Evolutionary conservation across 2,329 filamentous ascomycete species (phyloP).

Genomic region (Fusarium algeriense): DNA sequence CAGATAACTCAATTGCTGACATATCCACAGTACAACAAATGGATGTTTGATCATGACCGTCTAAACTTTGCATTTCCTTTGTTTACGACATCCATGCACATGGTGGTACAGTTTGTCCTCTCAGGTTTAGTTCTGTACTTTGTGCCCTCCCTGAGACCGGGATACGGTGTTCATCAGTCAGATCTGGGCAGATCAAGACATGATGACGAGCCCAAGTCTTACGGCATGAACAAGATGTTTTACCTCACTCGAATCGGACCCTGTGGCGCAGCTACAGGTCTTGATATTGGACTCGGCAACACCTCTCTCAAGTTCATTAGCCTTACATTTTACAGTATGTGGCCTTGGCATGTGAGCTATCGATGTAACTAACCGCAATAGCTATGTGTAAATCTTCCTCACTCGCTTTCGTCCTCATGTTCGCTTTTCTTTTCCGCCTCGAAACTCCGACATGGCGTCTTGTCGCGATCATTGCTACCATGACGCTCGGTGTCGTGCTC

Average conservation of each 20-base stretch:
- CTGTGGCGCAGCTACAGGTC: slow-evolving; percentile 90
- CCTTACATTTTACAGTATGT: slow-evolving; percentile 91
- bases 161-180: slow-evolving; percentile 57
- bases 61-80: slow-evolving; percentile 94
- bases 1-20: slow-evolving; percentile 36
- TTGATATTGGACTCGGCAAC: slow-evolving; percentile 96
- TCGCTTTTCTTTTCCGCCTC: slow-evolving; percentile 93
- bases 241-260: slow-evolving; percentile 93
- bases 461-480: slow-evolving; percentile 86
- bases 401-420: slow-evolving; percentile 92
- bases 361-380: slow-evolving; percentile 47
- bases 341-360: background rate
- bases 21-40: slow-evolving; percentile 88
- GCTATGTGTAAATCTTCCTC: slow-evolving; percentile 99
- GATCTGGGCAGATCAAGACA: slow-evolving; percentile 64
- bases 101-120: slow-evolving; percentile 92
- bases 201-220: slow-evolving; percentile 64
- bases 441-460: slow-evolving; percentile 89
- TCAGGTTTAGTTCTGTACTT: slow-evolving; percentile 83
- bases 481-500: slow-evolving; percentile 95
- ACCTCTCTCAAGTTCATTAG: slow-evolving; percentile 96
- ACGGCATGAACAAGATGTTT: slow-evolving; percentile 88
- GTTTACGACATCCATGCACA: slow-evolving; percentile 95
- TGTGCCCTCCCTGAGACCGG: slow-evolving; percentile 84
- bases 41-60: slow-evolving; percentile 93